A percentile compares a stretch with the other conserved stretches of the same genome.
These are phyloP conservation scores for Echinosophora koreensis DNA, from an alignment of 306 rosid species.

Conservation along the genomic window DNA sequence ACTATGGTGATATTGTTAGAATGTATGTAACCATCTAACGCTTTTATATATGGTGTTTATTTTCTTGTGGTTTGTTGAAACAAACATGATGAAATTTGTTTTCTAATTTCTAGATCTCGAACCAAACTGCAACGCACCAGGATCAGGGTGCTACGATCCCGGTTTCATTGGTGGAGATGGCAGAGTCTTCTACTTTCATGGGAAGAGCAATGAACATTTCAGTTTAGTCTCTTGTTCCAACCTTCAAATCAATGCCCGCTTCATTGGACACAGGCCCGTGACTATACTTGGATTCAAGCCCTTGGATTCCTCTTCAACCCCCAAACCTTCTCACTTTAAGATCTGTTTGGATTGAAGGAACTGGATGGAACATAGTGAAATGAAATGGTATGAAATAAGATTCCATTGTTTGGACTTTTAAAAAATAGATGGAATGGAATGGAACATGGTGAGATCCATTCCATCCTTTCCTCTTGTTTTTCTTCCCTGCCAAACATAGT, in stretches of 20 bases:
- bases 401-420: too few relatives aligned
- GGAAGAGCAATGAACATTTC: conserved; percentile 56
- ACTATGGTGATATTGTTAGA: background rate
- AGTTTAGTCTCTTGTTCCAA: conserved; percentile 48
- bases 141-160: conserved; percentile 63
- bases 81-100: background rate
- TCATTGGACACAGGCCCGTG: conserved; percentile 51
- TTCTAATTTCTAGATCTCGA: conserved; percentile 36
- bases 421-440: too few relatives aligned
- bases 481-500: too few relatives aligned
- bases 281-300: conserved; percentile 62
- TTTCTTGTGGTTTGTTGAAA: background rate
- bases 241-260: conserved; percentile 63
- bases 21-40: background rate
- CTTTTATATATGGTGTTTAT: background rate
- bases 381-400: too few relatives aligned
- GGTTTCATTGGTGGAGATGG: conserved; percentile 65
- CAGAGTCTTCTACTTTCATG: conserved; percentile 61
- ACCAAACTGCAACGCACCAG: conserved; percentile 64
- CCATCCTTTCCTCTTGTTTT: too few relatives aligned
- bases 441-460: too few relatives aligned
- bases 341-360: too few relatives aligned
- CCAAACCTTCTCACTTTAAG: too few relatives aligned
- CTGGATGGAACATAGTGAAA: too few relatives aligned
- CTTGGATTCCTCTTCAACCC: too few relatives aligned